phyloP scores from a whole-genome alignment of 495 filamentous ascomycete genomes.

The Delitschia confertaspora region DNA sequence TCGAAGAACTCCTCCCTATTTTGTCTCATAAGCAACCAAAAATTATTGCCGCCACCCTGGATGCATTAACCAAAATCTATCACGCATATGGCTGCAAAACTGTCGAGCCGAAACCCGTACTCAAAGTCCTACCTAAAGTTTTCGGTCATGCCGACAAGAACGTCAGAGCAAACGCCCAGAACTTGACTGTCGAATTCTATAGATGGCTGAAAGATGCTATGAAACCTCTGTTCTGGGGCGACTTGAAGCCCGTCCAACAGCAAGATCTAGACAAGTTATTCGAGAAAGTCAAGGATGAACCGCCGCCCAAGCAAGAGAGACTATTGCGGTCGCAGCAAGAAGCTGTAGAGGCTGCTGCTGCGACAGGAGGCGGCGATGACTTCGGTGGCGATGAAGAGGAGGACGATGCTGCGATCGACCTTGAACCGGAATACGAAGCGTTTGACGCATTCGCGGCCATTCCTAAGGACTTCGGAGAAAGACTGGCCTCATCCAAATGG shows the following conservation, averaged over 20 bases:
- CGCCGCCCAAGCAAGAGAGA: slow-evolving; percentile 79
- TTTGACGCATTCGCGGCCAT: slow-evolving; percentile 82
- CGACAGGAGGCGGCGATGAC: slow-evolving; percentile 44
- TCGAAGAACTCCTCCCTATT: slow-evolving; percentile 82
- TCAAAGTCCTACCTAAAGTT: slow-evolving; percentile 81
- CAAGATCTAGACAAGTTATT: slow-evolving; percentile 90
- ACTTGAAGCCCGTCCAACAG: slow-evolving; percentile 93
- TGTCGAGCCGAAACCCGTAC: slow-evolving; percentile 91
- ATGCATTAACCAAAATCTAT: slow-evolving; percentile 71
- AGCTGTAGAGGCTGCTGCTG: slow-evolving; percentile 59
- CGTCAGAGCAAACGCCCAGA: slow-evolving; percentile 88
- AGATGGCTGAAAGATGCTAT: slow-evolving; percentile 96
- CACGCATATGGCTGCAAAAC: slow-evolving; percentile 92
- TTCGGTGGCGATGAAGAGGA: slow-evolving; percentile 52
- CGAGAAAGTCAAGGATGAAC: slow-evolving; percentile 82
- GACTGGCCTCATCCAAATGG: slow-evolving; percentile 85
- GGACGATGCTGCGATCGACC: slow-evolving; percentile 69
- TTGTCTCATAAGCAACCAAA: slow-evolving; percentile 92
- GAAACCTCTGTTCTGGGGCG: slow-evolving; percentile 95
- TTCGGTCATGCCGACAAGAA: slow-evolving; percentile 98
- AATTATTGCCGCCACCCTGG: slow-evolving; percentile 74
- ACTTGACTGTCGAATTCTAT: slow-evolving; percentile 88
- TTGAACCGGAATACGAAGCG: slow-evolving; percentile 62
- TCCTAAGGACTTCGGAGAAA: slow-evolving; percentile 71
- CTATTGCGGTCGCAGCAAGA: slow-evolving; percentile 85